Evolutionary conservation across 352 stramenopile genomes (phyloP).

Genomic region (Globisporangium middletonii): DNA sequence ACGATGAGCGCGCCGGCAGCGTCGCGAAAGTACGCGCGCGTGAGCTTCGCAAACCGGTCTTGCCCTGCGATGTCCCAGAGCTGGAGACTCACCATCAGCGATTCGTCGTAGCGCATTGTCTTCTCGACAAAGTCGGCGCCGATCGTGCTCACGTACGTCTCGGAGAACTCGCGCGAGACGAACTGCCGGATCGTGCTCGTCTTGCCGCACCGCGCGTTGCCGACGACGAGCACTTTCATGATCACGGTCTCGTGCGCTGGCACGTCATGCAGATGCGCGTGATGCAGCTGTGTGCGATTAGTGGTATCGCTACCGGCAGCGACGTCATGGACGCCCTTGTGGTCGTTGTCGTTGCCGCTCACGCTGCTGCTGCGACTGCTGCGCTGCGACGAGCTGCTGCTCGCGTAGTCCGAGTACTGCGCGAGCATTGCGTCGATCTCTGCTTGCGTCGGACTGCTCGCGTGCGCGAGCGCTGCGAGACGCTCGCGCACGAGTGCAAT

Average conservation of each 20-base stretch:
- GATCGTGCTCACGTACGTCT: conserved; percentile 84
- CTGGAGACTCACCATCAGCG: conserved; percentile 60
- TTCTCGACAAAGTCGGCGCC: conserved; percentile 86
- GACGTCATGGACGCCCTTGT: not conserved
- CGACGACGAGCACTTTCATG: conserved; percentile 84
- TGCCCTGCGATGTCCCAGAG: conserved; percentile 88
- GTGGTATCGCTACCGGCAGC: not conserved
- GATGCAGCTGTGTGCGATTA: conserved; percentile 2
- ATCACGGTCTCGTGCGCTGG: conserved; percentile 37
- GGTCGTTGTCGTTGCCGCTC: conserved; percentile 7
- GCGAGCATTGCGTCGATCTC: conserved; percentile 61
- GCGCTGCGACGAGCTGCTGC: conserved; percentile 6
- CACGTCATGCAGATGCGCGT: not conserved
- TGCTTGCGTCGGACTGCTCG: conserved; percentile 32
- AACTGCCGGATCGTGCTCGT: conserved; percentile 81
- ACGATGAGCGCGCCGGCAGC: conserved; percentile 81
- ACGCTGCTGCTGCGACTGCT: conserved; percentile 10
- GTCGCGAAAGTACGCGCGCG: conserved; percentile 77
- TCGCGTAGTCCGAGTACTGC: conserved; percentile 38
- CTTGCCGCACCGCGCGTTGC: conserved; percentile 86
- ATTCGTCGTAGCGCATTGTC: conserved; percentile 51
- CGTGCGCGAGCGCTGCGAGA: conserved; percentile 39
- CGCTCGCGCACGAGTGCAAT: conserved; percentile 48
- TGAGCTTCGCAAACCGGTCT: conserved; percentile 87
- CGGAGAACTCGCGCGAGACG: conserved; percentile 61